phyloP scores from a whole-genome alignment of 2,329 filamentous ascomycete genomes.

The Keithomyces neogunnii region DNA sequence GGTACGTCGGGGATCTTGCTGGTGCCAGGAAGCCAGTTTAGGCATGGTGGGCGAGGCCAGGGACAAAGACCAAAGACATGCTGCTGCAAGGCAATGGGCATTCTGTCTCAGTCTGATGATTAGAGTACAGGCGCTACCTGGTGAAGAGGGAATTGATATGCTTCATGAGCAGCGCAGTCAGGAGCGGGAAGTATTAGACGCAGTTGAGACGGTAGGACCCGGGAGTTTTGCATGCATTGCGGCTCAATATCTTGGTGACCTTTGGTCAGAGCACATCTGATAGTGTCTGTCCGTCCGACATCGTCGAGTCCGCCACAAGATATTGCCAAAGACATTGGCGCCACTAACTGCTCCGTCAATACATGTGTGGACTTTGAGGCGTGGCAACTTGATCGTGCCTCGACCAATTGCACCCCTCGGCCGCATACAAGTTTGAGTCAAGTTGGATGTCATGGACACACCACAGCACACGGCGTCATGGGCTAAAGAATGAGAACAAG shows the following conservation, averaged over 20 bases:
- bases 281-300: neutral
- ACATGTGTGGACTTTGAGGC: neutral
- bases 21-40: neutral
- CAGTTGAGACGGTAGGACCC: neutral
- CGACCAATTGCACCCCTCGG: neutral
- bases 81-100: neutral
- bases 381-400: constrained; percentile 1
- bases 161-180: neutral
- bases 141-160: neutral
- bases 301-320: neutral
- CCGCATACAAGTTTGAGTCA: neutral
- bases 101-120: neutral
- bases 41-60: neutral
- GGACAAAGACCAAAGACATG: neutral
- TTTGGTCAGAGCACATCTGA: too few species aligned
- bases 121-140: too few species aligned
- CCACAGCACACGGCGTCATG: neutral
- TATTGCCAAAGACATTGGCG: neutral
- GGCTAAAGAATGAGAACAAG: too few species aligned
- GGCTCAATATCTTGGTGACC: neutral
- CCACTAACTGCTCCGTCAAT: neutral
- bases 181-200: neutral
- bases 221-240: neutral
- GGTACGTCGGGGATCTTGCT: neutral
- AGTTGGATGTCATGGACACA: neutral